These are phyloP conservation scores for Mrakia gelida DNA, from an alignment of 768 basidiomycete species.

Conservation along the genomic window DNA sequence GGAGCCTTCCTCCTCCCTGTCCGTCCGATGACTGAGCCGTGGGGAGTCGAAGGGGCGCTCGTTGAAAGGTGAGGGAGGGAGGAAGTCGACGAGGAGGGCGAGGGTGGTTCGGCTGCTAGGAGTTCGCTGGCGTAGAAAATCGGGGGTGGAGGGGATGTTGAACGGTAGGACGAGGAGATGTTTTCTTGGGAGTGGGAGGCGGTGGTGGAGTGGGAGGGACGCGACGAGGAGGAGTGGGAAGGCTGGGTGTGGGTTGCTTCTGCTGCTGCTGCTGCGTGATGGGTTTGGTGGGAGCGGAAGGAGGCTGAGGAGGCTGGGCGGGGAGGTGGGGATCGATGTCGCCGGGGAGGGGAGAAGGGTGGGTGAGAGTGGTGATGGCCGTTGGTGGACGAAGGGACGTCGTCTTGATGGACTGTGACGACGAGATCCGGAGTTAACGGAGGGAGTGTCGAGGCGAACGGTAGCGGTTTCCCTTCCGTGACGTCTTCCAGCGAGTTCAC, in stretches of 20 bases:
- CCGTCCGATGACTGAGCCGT: background rate
- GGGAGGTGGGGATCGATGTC: conserved; percentile 1
- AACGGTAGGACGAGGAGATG: background rate
- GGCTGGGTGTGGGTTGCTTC: background rate
- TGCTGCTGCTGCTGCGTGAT: background rate
- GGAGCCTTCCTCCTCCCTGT: conserved; percentile 5
- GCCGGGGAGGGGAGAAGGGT: background rate
- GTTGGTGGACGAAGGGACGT: background rate
- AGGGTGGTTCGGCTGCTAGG: background rate
- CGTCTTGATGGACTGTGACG: background rate
- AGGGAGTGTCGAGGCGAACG: background rate
- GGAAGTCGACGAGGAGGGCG: background rate
- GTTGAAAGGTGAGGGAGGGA: background rate
- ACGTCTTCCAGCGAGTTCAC: conserved; percentile 1
- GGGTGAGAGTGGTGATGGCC: background rate
- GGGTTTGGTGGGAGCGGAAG: background rate
- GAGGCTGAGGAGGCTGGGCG: background rate
- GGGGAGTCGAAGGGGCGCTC: background rate
- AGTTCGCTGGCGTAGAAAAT: background rate
- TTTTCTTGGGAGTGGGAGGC: conserved; percentile 6
- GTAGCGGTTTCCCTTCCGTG: background rate
- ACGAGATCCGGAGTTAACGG: background rate
- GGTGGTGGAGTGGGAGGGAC: background rate
- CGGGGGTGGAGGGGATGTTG: background rate
- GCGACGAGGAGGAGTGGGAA: background rate